Evolutionary conservation across 805 yeast species (phyloP), one percentile per base, ranked within the genome.

Genomic region (Ogataea polymorpha): DNA sequence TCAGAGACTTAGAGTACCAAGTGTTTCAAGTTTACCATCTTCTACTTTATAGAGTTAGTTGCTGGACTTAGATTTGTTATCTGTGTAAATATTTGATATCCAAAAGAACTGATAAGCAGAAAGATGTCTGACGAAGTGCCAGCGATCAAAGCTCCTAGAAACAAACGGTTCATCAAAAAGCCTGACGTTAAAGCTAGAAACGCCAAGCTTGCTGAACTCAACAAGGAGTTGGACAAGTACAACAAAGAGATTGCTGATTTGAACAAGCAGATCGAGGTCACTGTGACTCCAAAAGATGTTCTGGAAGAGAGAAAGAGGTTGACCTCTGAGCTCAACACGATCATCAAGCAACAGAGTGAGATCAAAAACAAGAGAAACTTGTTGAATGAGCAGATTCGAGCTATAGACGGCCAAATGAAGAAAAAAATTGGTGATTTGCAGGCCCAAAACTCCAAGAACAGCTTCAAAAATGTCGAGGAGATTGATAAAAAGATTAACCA

Each of bases 401-500:
- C 71, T 30, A 65, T 81, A 48, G 97, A 93, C 55, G 67, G 74
- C 41, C 70, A 70, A 42, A 68, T 87, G 66, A 86, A 86, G 74
- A 80, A 82, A 66, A 85, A 82, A 69, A 76, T 81, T 54, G 67
- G 69, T 48, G 96, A 89, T 54, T 76, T 91, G 54, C 83, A 79
- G 63, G 73, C 80, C 30, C 75, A 79, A 59, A 79, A 83, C 44
- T 74, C 87, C 44, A 86, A 84, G 68, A 72, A 76, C 65, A 77
- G 69, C 51, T 90, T 78, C 74, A 81, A 80, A 62, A 67, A 71
- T 34, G 76, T 74, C 46, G 80, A 68, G 26, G 95, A 86, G 48
- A 82, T 86, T 51, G 89, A 85, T 53, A 69, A 70, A 44, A 79
- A 82, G 63, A 72, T 86, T 57, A 60, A 62, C 44, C 71, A 70